Evolutionary conservation across 2,329 filamentous ascomycete genomes (phyloP).

Genomic region (Ceratocystis huliohia): DNA sequence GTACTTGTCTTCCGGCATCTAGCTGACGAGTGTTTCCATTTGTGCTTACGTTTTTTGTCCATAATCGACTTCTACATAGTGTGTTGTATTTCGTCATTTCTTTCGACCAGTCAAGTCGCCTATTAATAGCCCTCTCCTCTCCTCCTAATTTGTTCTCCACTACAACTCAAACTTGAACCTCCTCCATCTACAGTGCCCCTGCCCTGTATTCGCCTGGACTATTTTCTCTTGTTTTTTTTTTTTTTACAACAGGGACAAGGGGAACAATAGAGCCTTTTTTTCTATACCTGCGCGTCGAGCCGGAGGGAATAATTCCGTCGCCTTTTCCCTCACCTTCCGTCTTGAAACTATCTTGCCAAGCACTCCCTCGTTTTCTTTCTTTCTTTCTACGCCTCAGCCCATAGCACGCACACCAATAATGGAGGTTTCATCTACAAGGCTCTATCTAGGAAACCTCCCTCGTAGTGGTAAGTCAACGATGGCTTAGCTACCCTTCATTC

Average conservation of each 20-base stretch:
- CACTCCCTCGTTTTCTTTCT: too few species aligned
- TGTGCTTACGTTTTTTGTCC: too few species aligned
- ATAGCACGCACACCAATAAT: constrained; percentile 41
- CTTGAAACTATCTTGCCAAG: constrained; percentile 26
- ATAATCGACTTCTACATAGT: too few species aligned
- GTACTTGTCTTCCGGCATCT: too few species aligned
- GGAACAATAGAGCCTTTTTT: neutral
- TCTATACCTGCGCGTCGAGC: neutral
- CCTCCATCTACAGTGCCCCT: neutral
- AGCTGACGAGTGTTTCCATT: too few species aligned
- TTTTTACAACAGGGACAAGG: constrained; percentile 12
- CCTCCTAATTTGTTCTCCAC: neutral
- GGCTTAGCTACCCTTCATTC: neutral
- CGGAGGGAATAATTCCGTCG: constrained; percentile 16
- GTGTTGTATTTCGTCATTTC: too few species aligned
- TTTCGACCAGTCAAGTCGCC: too few species aligned
- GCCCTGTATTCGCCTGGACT: constrained; percentile 14
- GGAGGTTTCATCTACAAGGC: constrained; percentile 85
- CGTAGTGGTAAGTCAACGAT: constrained; percentile 61
- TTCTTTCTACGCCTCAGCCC: neutral
- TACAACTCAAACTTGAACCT: neutral
- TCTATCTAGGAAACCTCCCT: constrained; percentile 96
- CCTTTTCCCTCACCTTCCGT: constrained; percentile 20
- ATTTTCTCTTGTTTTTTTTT: constrained; percentile 17
- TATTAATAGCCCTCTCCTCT: neutral